Evolutionary conservation across 768 basidiomycete species (phyloP).

Genomic region (Suillus americanus): DNA sequence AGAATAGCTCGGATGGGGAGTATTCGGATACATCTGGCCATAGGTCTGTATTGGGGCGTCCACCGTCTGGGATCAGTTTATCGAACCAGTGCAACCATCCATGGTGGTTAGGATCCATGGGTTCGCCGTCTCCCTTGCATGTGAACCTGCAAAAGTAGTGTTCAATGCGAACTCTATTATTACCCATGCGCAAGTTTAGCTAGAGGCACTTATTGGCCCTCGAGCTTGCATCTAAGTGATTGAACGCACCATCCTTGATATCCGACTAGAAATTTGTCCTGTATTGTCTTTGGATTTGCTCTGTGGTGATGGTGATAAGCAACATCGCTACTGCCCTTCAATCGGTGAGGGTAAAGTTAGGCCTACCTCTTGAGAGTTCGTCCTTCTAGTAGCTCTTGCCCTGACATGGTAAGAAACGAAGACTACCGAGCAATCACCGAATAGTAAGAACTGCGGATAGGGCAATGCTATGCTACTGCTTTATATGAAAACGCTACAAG

Average conservation of each 20-base stretch:
- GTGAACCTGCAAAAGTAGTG: constrained; percentile 56
- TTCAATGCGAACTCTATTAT: not conserved
- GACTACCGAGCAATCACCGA: not conserved
- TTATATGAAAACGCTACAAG: not conserved
- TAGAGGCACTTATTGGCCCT: not conserved
- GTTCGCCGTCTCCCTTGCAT: constrained; percentile 68
- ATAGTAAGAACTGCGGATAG: not conserved
- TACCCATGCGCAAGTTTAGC: not conserved
- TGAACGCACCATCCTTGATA: constrained; percentile 79
- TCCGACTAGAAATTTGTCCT: constrained; percentile 81
- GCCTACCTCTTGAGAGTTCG: constrained; percentile 12
- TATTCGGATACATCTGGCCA: constrained; percentile 81
- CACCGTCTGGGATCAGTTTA: constrained; percentile 61
- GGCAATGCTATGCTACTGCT: not conserved
- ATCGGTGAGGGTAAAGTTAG: not conserved
- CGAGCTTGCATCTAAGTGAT: not conserved
- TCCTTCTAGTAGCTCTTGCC: constrained; percentile 4
- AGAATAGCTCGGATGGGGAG: constrained; percentile 66
- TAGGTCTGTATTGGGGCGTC: constrained; percentile 69
- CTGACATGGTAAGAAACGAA: not conserved
- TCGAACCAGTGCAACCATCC: constrained; percentile 89
- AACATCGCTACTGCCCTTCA: not conserved
- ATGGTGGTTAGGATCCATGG: constrained; percentile 70
- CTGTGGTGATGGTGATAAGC: constrained; percentile 27
- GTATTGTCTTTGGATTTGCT: constrained; percentile 73